phyloP scores from a whole-genome alignment of 2,329 filamentous ascomycete genomes.

The Thelonectria rubi region DNA sequence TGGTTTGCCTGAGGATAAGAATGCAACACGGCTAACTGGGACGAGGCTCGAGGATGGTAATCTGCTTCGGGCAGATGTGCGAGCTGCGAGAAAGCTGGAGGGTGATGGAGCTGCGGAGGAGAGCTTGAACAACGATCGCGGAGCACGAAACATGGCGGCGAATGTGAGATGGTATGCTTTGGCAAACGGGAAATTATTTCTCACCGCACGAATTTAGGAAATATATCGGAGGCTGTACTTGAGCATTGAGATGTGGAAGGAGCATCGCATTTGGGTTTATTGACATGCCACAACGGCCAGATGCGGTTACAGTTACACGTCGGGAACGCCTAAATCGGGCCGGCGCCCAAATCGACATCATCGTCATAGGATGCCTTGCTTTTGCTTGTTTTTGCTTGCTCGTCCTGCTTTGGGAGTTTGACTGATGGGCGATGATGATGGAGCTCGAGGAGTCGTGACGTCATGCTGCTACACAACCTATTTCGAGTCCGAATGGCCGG shows the following conservation, averaged over 20 bases:
- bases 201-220: not conserved
- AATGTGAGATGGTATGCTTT: not conserved
- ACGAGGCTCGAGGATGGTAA: conserved; percentile 24
- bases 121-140: conserved; percentile 38
- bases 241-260: not conserved
- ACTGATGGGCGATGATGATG: conserved; percentile 14
- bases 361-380: conserved; percentile 26
- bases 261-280: not conserved
- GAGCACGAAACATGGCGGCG: conserved; percentile 45
- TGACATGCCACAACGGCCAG: not conserved
- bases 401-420: not conserved
- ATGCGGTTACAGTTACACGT: not conserved
- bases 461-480: conserved; percentile 31
- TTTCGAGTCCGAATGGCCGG: not conserved
- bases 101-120: conserved; percentile 27
- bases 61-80: conserved; percentile 12
- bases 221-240: not conserved
- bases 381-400: conserved; percentile 5
- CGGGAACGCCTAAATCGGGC: not conserved
- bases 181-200: not conserved
- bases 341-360: conserved; percentile 31
- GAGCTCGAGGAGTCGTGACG: conserved; percentile 36
- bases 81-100: conserved; percentile 9
- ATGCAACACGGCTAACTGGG: conserved; percentile 29
- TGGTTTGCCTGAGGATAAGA: conserved; percentile 39